phyloP scores from a whole-genome alignment of 345 rosid genomes.

The Eucalyptus paniculata region DNA sequence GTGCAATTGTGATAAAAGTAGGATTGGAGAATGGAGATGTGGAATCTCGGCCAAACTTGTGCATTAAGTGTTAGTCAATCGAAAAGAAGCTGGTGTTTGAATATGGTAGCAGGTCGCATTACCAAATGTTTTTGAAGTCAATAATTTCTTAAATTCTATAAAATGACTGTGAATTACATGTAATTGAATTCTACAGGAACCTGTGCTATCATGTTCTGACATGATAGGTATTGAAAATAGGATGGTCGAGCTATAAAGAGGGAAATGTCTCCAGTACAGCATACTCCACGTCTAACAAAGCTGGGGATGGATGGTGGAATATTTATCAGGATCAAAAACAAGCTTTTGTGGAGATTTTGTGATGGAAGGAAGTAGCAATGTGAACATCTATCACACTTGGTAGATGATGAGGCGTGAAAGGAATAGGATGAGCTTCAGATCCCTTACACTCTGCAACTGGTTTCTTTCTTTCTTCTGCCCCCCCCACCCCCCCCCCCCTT shows the following conservation, averaged over 20 bases:
- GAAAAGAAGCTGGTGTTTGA: not conserved
- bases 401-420: not conserved
- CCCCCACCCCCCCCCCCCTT: too few species aligned
- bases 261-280: not conserved
- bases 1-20: not conserved
- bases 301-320: not conserved
- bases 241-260: not conserved
- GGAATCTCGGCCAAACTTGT: not conserved
- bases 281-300: not conserved
- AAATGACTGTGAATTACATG: not conserved
- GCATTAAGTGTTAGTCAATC: not conserved
- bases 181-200: slow-evolving; percentile 5
- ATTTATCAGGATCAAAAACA: not conserved
- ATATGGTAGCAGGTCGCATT: not conserved
- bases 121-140: not conserved
- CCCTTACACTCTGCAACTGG: not conserved
- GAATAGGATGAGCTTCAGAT: not conserved
- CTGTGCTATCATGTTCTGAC: slow-evolving; percentile 18
- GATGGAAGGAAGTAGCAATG: not conserved
- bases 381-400: not conserved
- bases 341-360: not conserved
- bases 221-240: slow-evolving; percentile 2
- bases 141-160: not conserved
- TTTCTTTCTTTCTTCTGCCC: not conserved
- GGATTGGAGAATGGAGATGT: not conserved